A percentile compares a stretch with the other conserved stretches of the same genome.
These are phyloP conservation scores for Aspergillus ostianus DNA, from an alignment of 495 filamentous ascomycete genomes.

Conservation along the genomic window DNA sequence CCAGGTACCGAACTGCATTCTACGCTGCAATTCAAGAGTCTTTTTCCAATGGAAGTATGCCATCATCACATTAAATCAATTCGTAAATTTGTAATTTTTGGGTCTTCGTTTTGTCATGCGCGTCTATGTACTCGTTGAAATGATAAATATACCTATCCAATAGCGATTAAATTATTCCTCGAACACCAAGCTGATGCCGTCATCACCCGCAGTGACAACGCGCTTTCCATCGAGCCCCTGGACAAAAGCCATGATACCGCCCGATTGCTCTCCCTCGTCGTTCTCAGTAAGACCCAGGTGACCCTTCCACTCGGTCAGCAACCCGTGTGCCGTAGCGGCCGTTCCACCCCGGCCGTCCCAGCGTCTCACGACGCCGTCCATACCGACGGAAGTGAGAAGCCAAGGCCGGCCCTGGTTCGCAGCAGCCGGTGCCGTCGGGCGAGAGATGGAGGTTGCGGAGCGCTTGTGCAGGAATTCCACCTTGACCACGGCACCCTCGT, in stretches of 20 bases:
- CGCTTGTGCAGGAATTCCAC: constrained; percentile 73
- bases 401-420: constrained; percentile 45
- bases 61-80: not conserved
- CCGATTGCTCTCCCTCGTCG: constrained; percentile 51
- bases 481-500: constrained; percentile 87
- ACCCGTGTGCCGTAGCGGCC: constrained; percentile 56
- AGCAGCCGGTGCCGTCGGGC: constrained; percentile 25
- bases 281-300: constrained; percentile 78
- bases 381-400: constrained; percentile 75
- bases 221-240: constrained; percentile 65
- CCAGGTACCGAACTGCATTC: not conserved
- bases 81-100: not conserved
- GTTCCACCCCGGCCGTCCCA: constrained; percentile 88
- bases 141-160: constrained; percentile 11
- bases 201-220: constrained; percentile 87
- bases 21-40: no score
- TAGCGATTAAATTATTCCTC: constrained; percentile 38
- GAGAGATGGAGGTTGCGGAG: constrained; percentile 21
- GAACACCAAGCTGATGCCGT: constrained; percentile 70
- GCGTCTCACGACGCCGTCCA: constrained; percentile 81
- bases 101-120: not conserved
- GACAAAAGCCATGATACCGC: constrained; percentile 87
- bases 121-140: not conserved
- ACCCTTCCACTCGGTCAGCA: constrained; percentile 78
- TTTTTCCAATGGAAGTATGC: no score